Evolutionary conservation across 768 basidiomycete species (phyloP), one percentile per base, ranked within the genome.

Genomic region (Clitopilus passeckerianus): DNA sequence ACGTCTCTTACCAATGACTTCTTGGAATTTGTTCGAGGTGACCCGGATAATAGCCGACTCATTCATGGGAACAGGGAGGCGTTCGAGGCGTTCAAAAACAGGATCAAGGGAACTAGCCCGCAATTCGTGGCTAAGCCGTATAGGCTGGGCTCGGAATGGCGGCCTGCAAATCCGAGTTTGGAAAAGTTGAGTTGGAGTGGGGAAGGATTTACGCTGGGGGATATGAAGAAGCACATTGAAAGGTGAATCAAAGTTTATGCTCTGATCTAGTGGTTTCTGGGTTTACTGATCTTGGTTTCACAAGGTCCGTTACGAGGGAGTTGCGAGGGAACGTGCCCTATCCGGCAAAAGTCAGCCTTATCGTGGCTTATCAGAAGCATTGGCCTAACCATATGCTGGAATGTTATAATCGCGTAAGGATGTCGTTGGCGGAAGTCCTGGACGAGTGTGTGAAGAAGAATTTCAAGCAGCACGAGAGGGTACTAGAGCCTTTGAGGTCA

Each of bases 291-390:
- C 12, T 69, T 72, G 43, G 72, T 74, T 33, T 41, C 63, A 0
- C 6, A 57, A 77, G 76, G 12, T 70, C 69, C 9, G 68, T 71
- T 15, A 72, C 71, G 2, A 66, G 73, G 24, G 77, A 77, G 57
- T 63, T 75, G 0, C 74, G 73, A 5, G 61, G 67, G 16, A 73
- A 74, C 61, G 66, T 74, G 1, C 76, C 75, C 1, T 76, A 70
- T 59, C 61, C 64, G 5, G 70, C 72, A 1, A 76, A 75, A 46
- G 63, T 66, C 20, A 44, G 61, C 5, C 66, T 74, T 2, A 77
- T 77, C 35, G 53, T 57, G 6, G 58, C 61, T 5, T 70, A 69
- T 43, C 72, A 73, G 37, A 54, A 63, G 5, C 59, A 59, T 12
- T 78, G 76, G 76, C 18, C 61, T 14, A 43, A 35, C 0, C 64